phyloP scores from a whole-genome alignment of 345 rosid species.

The Eucalyptus regnans region DNA sequence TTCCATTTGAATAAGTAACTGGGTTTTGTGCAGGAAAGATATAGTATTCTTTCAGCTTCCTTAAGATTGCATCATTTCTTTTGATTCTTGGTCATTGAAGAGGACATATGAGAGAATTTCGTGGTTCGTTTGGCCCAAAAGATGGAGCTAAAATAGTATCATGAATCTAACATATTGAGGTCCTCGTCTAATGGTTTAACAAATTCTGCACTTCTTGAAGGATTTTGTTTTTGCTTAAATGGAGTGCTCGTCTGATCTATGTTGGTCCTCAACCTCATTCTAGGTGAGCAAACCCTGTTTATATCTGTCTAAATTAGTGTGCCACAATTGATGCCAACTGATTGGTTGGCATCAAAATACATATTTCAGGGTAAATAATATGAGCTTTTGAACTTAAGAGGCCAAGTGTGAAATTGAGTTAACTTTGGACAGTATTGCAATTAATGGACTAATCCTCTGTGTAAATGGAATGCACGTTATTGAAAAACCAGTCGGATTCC shows the following conservation, averaged over 20 bases:
- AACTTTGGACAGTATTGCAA: background rate
- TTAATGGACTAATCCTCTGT: background rate
- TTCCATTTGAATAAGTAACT: background rate
- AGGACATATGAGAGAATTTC: background rate
- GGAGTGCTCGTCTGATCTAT: background rate
- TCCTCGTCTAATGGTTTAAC: background rate
- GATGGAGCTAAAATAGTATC: background rate
- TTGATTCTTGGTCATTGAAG: background rate
- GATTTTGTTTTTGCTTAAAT: background rate
- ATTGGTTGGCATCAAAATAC: background rate
- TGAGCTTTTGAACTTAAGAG: background rate
- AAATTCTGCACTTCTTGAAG: background rate
- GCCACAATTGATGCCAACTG: background rate
- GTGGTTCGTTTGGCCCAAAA: fast-evolving
- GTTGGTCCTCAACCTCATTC: background rate
- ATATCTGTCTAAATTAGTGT: background rate
- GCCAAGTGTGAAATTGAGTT: background rate
- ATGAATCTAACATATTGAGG: background rate
- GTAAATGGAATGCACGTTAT: background rate
- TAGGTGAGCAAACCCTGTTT: background rate
- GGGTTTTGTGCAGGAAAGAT: background rate
- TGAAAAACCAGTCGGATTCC: background rate
- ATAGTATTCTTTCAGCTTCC: background rate
- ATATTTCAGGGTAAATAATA: background rate
- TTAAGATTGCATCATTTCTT: background rate